Evolutionary conservation across 2,329 filamentous ascomycete species (phyloP).

Genomic region (Phyllosticta ampelicida): DNA sequence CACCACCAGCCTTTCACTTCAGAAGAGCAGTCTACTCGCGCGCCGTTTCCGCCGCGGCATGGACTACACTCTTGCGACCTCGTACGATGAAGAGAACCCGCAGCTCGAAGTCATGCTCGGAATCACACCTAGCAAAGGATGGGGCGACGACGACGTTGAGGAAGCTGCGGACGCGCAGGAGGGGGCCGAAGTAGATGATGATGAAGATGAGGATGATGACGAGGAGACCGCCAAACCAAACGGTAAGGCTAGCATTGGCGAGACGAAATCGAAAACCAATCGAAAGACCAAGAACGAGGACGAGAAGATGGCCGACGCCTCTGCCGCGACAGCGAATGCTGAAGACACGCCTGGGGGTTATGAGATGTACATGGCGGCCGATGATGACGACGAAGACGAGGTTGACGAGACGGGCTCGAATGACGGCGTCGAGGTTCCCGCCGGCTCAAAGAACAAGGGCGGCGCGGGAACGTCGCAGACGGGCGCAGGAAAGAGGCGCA

Average conservation of each 20-base stretch:
- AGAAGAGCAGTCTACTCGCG: constrained; percentile 66
- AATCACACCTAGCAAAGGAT: constrained; percentile 74
- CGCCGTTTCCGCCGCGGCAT: constrained; percentile 75
- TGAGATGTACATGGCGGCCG: constrained; percentile 87
- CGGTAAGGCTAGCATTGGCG: constrained; percentile 18
- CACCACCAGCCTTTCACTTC: constrained; percentile 64
- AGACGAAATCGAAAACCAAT: constrained; percentile 23
- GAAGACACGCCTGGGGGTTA: constrained; percentile 48
- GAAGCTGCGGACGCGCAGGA: constrained; percentile 28
- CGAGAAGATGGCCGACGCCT: constrained; percentile 37
- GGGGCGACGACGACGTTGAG: constrained; percentile 58
- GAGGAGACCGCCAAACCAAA: constrained; percentile 17
- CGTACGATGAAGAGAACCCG: constrained; percentile 60
- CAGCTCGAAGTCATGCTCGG: constrained; percentile 80
- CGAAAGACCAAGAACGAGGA: constrained; percentile 13
- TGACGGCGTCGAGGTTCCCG: constrained; percentile 27
- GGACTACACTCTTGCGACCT: constrained; percentile 89
- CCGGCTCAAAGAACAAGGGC: constrained; percentile 14
- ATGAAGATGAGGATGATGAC: constrained; percentile 25
- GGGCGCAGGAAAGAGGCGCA: constrained; percentile 37
- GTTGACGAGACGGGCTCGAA: constrained; percentile 42
- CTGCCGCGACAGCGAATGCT: constrained; percentile 38
- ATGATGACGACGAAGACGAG: constrained; percentile 56
- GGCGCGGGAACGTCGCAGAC: constrained; percentile 28
- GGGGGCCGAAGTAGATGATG: constrained; percentile 36